Base-by-base conservation (phyloP, 2,329 filamentous ascomycete genomes). In the Pseudopithomyces chartarum region DNA sequence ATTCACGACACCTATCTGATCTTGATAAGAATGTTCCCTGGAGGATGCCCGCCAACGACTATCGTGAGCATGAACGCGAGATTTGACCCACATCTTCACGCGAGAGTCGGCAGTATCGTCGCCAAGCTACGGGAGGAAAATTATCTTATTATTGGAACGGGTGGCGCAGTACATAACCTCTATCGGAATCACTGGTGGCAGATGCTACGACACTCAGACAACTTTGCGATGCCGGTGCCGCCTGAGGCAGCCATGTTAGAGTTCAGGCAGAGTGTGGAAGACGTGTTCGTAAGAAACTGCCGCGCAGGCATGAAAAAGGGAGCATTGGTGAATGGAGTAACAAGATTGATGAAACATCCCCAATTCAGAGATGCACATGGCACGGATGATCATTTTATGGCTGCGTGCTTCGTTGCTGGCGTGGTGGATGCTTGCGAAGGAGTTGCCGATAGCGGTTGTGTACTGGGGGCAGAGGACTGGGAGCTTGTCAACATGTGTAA, bases 1-100 rank as follows among this genome's bases (percentile, higher is more conserved):
- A 90, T 90, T 68, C 87, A 90, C 76, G 88, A 90, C 71, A 88
- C 85, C 0, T 90, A 86, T 66, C 80, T 90, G 2, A 83, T 90
- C 55, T 77, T 90, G 8, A 87, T 90, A 67, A 80, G 86, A 52
- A 90, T 90, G 87, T 90, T 90, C 61, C 87, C 87, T 0, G 61
- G 67, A 1, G 79, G 77, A n/a, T 88, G 85, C 64, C 88, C 88
- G 1, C 88, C 87, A 0, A 89, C 87, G 0, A 88, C 85, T 2
- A 79, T 89, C 52, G 73, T 85, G 54, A 81, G 77, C 36, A 80
- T 82, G 76, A 85, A 85, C 57, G 79, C 80, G 1, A 75, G 81
- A 8, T 86, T 82, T 65, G 82, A 85, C 59, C 82, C 84, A 0
- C 81, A 85, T 62, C 81, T 79, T 64, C 84, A 86, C 61, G 73